Evolutionary conservation across 2,329 filamentous ascomycete genomes (phyloP), one percentile per base, ranked within the genome.

Genomic region (Sporothrix curviconia): DNA sequence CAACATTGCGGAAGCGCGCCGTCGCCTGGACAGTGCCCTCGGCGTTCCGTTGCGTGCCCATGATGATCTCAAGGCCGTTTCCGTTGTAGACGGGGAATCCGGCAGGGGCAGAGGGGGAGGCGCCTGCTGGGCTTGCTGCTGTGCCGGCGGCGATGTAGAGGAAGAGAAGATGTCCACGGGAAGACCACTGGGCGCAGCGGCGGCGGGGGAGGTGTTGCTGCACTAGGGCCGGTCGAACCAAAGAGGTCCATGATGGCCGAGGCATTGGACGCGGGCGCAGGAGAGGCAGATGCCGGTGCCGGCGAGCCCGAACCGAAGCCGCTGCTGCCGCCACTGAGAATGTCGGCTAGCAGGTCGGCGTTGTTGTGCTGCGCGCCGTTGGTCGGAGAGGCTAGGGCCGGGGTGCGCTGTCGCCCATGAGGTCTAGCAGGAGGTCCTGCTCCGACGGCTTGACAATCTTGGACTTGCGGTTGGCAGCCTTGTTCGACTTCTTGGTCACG

Each of bases 231-330:
- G 6, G 71, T 62, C 5, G 72, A 69, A 63, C 76, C 72, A 70
- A 97, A 96, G 19, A 99, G 80, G 68, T 95, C 92, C 89, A 97
- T 92, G 68, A 99, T 96, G 30, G 88, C 84, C 32, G 82, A 77
- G 65, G 83, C 72, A 67, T 83, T 80, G 63, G 80, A 80, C 59
- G 79, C 79, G 8, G 82, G 75, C 4, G 78, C 74, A 7, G 83
- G 78, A 12, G 80, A 76, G 1, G 75, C 36, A 0, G 56, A 37
- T 0, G 77, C 72, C 55, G 81, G 81, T 1, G 58, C 32, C 7
- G 61, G 49, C 3, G 50, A 36, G n/a, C 51, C 32, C 12, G 56
- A n/a, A n/a, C n/a, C n/a, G n/a, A n/a, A n/a, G n/a, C n/a, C 15
- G 25, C 88, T 88, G 50, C 90, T 90, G 46, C 56, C 57, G 52